These are phyloP conservation scores for Pythium aphanidermatum DNA, from an alignment of 352 stramenopile genomes.

Conservation along the genomic window DNA sequence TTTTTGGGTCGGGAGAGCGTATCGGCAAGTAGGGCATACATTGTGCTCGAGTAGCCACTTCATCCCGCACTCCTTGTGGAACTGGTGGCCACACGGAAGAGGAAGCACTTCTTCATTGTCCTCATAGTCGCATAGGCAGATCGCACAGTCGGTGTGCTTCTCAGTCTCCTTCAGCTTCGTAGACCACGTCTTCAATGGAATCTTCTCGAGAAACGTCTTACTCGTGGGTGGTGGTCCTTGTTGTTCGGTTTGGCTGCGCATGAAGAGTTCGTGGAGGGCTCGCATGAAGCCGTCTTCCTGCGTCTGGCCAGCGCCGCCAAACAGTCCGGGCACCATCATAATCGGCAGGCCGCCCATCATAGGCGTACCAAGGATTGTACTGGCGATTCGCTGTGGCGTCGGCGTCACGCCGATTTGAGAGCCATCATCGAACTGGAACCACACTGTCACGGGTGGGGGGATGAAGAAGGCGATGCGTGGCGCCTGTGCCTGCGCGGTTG, in stretches of 20 bases:
- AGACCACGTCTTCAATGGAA: constrained; percentile 59
- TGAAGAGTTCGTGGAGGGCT: constrained; percentile 57
- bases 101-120: constrained; percentile 52
- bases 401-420: constrained; percentile 42
- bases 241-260: constrained; percentile 48
- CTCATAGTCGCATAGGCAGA: constrained; percentile 72
- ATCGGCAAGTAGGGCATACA: constrained; percentile 69
- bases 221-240: constrained; percentile 63
- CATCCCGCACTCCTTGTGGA: constrained; percentile 74
- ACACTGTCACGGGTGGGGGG: constrained; percentile 52
- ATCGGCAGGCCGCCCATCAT: constrained; percentile 26
- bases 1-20: constrained; percentile 48
- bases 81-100: constrained; percentile 69
- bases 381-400: constrained; percentile 30
- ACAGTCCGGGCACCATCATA: constrained; percentile 8
- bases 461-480: constrained; percentile 40
- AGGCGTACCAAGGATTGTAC: constrained; percentile 22
- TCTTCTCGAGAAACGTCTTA: constrained; percentile 58
- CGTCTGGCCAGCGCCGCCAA: constrained; percentile 1
- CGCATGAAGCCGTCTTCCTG: constrained; percentile 30
- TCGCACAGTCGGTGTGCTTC: constrained; percentile 60
- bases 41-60: constrained; percentile 77
- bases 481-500: constrained; percentile 6
- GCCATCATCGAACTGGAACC: constrained; percentile 53
- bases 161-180: constrained; percentile 30